A percentile compares a stretch with the other conserved stretches of the same genome.
These are phyloP conservation scores for Cutaneotrichosporon sp. DNA, from an alignment of 1,284 basidiomycete genomes.

Conservation along the genomic window DNA sequence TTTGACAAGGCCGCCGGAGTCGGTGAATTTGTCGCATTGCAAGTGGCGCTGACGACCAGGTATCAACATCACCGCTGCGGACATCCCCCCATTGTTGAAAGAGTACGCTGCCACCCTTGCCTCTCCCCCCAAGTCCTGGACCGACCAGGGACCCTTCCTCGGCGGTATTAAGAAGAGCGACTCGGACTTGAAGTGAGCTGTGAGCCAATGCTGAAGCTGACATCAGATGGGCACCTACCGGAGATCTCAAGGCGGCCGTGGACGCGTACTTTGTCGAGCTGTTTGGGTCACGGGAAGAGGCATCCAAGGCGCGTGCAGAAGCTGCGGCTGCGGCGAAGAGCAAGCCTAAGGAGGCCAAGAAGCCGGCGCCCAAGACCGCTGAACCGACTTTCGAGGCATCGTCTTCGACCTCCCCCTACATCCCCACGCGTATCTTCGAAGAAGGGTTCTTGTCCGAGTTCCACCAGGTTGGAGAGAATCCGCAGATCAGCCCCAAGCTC, in stretches of 20 bases:
- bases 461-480: conserved; percentile 91
- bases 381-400: conserved; percentile 32
- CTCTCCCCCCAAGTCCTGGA: conserved; percentile 64
- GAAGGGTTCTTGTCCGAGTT: conserved; percentile 92
- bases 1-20: conserved; percentile 84
- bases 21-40: conserved; percentile 57
- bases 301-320: conserved; percentile 63
- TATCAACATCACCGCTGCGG: conserved; percentile 67
- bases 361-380: conserved; percentile 16
- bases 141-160: conserved; percentile 64
- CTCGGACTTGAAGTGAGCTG: conserved; percentile 55
- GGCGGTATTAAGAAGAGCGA: conserved; percentile 62
- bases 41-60: conserved; percentile 55
- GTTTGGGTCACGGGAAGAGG: conserved; percentile 71
- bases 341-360: conserved; percentile 56
- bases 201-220: neutral
- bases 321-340: conserved; percentile 62
- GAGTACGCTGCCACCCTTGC: conserved; percentile 57
- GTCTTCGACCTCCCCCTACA: conserved; percentile 29
- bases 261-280: conserved; percentile 68
- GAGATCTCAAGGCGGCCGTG: conserved; percentile 82
- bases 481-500: conserved; percentile 73
- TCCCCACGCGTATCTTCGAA: conserved; percentile 66
- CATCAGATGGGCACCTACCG: conserved; percentile 76
- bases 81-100: conserved; percentile 61